These are phyloP conservation scores for Aquilaria sinensis DNA, from an alignment of 345 rosid genomes.

Conservation along the genomic window DNA sequence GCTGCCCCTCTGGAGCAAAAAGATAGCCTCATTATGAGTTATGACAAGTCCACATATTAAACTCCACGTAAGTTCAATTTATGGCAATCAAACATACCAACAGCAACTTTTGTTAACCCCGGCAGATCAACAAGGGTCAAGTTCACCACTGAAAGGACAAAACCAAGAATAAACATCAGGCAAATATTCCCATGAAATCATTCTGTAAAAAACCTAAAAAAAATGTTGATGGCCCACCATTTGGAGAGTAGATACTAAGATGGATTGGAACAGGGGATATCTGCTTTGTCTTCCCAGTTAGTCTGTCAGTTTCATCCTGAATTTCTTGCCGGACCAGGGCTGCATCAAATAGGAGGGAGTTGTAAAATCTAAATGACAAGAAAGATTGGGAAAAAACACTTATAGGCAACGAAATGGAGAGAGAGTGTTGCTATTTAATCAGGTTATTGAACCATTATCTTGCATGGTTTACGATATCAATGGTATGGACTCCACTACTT, in stretches of 20 bases:
- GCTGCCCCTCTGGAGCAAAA: slow-evolving; percentile 50
- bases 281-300: slow-evolving; percentile 53
- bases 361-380: not conserved
- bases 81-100: slow-evolving; percentile 31
- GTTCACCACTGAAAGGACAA: slow-evolving; percentile 45
- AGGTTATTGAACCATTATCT: not conserved
- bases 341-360: slow-evolving; percentile 20
- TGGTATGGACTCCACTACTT: too few species aligned
- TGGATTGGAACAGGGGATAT: slow-evolving; percentile 63
- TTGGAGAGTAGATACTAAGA: slow-evolving; percentile 52
- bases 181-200: not conserved
- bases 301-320: slow-evolving; percentile 59
- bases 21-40: slow-evolving; percentile 3
- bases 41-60: not conserved
- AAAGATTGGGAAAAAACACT: not conserved
- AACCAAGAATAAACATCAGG: slow-evolving; percentile 3
- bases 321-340: slow-evolving; percentile 56
- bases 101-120: slow-evolving; percentile 62
- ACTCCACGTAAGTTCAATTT: not conserved
- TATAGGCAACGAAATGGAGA: not conserved
- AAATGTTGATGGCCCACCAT: slow-evolving; percentile 28
- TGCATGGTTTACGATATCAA: too few species aligned
- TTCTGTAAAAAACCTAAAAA: not conserved
- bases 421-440: not conserved
- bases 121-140: slow-evolving; percentile 70